These are phyloP conservation scores for Yarrowia phangngaensis DNA, from an alignment of 805 yeast genomes.

Conservation along the genomic window DNA sequence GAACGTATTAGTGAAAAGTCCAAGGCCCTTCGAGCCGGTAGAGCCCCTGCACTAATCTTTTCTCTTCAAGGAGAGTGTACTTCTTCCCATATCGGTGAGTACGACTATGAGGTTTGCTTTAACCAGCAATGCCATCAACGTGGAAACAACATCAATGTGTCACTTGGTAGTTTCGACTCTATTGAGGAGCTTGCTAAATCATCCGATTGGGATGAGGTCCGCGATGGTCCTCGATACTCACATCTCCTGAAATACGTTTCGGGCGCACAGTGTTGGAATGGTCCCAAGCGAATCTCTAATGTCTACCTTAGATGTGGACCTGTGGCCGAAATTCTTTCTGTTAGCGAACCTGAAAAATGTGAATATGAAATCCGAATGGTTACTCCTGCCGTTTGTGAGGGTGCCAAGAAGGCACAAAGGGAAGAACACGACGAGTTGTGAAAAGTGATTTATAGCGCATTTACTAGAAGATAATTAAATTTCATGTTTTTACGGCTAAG, in stretches of 20 bases:
- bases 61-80: slow-evolving; percentile 53
- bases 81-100: slow-evolving; percentile 57
- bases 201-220: slow-evolving; percentile 22
- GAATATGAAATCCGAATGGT: slow-evolving; percentile 53
- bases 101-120: slow-evolving; percentile 61
- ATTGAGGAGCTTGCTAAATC: slow-evolving; percentile 30
- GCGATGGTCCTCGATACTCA: slow-evolving; percentile 33
- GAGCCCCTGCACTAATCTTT: slow-evolving; percentile 62
- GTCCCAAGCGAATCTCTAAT: slow-evolving; percentile 72
- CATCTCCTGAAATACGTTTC: slow-evolving; percentile 45
- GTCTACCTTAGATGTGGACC: slow-evolving; percentile 67
- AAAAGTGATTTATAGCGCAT: too few relatives aligned
- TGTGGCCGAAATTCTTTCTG: slow-evolving; percentile 52
- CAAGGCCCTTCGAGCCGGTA: slow-evolving; percentile 40
- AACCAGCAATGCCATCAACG: slow-evolving; percentile 56
- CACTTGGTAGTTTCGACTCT: slow-evolving; percentile 48
- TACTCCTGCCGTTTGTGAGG: slow-evolving; percentile 37
- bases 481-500: not conserved
- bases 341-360: slow-evolving; percentile 87
- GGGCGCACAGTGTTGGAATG: slow-evolving; percentile 92
- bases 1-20: slow-evolving; percentile 13
- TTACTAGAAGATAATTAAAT: not conserved
- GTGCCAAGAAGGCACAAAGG: slow-evolving; percentile 16
- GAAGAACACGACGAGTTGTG: slow-evolving; percentile 23
- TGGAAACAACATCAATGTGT: slow-evolving; percentile 46